Base-by-base conservation (phyloP, 805 yeast genomes). In the Saccharomycopsis vini region DNA sequence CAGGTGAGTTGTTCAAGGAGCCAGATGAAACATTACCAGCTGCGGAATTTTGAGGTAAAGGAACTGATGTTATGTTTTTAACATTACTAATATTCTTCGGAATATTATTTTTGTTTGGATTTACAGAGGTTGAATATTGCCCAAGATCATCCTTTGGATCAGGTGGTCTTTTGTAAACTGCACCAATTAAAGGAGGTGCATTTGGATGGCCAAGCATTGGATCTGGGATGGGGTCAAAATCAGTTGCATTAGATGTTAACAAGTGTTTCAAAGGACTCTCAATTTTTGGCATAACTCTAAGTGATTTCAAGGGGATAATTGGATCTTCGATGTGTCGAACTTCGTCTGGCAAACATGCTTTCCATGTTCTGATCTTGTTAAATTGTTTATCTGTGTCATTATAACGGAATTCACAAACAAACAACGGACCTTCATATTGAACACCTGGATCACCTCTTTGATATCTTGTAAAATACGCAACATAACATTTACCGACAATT, bases 331-430 rank as follows among this genome's bases (percentile, higher is more conserved):
- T 55, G 51, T 83, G 88, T 55, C 97, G 77, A 39, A 90, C 83
- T 62, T 90, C 97, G 62, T 92, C 97, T 0, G 98, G 98, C 52
- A 92, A 71, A 68, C 97, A 92, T 5, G 97, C 97, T 62, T 87
- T 90, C 98, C 98, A 92, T 2, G 98, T 90, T 58, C 97, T 75
- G 56, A 92, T 92, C 59, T 90, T 83, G 63, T 90, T 92, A 70
- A 92, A 92, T 23, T 80, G 80, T 61, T 86, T 85, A 55, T 86
- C 95, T 44, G 76, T 72, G 59, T 90, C 97, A 59, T 90, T 90
- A 64, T 89, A 92, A 56, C 98, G 79, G 61, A 77, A 85, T 62
- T 92, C 98, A 66, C 97, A 92, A 53, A 92, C 81, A 62, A 88
- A 92, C 58, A 94, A 73, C 4, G 92, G 90, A 3, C 86, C 82